Evolutionary conservation across 352 stramenopile genomes (phyloP).

Genomic region (Blastocystis hominis): DNA sequence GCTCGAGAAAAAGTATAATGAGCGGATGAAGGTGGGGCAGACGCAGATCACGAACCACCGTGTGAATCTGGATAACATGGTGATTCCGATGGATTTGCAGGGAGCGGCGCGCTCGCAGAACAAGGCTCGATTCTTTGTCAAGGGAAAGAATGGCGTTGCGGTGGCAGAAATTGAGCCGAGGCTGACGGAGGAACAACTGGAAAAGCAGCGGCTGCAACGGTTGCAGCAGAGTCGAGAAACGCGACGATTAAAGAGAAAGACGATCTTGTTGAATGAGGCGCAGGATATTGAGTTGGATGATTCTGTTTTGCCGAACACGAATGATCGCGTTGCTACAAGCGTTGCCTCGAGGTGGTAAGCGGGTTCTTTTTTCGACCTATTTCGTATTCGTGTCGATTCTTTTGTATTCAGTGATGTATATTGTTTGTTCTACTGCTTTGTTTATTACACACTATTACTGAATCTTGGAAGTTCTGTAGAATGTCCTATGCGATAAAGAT

Average conservation of each 20-base stretch:
- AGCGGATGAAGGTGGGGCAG: background rate
- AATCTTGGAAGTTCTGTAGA: too few species aligned
- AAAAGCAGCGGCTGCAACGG: background rate
- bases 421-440: too few species aligned
- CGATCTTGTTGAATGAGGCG: background rate
- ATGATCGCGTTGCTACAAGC: background rate
- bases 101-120: background rate
- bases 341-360: background rate
- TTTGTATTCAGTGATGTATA: too few species aligned
- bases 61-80: conserved; percentile 38
- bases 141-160: background rate
- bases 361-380: too few species aligned
- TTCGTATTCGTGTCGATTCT: too few species aligned
- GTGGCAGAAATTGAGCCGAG: background rate
- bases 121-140: background rate
- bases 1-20: conserved; percentile 33
- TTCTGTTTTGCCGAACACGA: background rate
- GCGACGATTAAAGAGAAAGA: background rate
- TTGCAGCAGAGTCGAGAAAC: background rate
- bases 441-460: too few species aligned
- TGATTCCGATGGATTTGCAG: conserved; percentile 5
- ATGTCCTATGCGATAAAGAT: too few species aligned
- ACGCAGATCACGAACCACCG: background rate
- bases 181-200: background rate
- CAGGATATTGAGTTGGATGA: background rate